These are phyloP conservation scores for Sicyos baderoa DNA, from an alignment of 306 rosid species.

Conservation along the genomic window DNA sequence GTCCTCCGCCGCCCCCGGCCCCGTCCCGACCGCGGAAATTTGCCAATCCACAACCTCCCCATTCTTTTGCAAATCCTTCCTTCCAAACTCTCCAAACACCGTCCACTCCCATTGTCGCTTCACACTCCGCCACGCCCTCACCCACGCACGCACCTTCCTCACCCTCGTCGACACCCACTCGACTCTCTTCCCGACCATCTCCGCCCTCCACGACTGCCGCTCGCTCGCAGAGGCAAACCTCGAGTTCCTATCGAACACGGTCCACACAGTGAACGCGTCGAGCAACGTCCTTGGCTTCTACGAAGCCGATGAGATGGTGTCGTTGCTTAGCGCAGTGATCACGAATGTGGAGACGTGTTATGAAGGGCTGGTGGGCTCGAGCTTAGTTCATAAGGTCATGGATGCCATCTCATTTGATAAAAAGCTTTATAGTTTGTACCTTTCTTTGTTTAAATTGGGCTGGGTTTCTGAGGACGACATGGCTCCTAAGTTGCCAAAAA, in stretches of 20 bases:
- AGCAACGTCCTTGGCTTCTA: background rate
- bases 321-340: background rate
- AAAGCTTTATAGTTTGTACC: conserved; percentile 6
- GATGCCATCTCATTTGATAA: background rate
- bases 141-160: background rate
- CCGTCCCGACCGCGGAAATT: background rate
- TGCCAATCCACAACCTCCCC: conserved; percentile 6
- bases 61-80: conserved; percentile 2
- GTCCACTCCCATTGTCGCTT: conserved; percentile 15
- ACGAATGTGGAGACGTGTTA: conserved; percentile 1
- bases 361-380: background rate
- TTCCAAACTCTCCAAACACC: background rate
- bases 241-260: background rate
- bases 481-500: conserved; percentile 21
- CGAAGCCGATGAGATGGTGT: background rate
- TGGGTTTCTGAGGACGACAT: conserved; percentile 48
- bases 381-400: background rate
- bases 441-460: conserved; percentile 14
- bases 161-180: background rate
- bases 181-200: background rate
- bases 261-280: background rate
- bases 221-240: background rate
- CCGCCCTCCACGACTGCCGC: background rate
- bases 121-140: background rate
- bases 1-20: background rate